A percentile compares a stretch with the other conserved stretches of the same genome.
Conservation (phyloP, 208 protist species). For the Leishmania amazonensis region DNA sequence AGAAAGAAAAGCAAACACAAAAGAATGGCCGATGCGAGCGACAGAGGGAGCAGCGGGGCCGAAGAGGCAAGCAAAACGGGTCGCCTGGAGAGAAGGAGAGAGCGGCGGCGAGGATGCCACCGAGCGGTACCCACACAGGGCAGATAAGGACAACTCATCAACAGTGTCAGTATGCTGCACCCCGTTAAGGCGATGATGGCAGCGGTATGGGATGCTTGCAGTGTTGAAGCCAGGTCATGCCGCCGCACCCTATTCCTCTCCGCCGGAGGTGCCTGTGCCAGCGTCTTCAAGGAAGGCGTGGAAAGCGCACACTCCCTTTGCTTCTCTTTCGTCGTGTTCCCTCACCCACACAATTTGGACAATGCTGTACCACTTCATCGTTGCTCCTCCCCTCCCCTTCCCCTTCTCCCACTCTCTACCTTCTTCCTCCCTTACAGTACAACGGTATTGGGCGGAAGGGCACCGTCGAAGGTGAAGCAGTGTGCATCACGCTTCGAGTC, state of each 20-base stretch:
- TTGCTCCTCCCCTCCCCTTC: not conserved
- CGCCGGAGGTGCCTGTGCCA: not conserved
- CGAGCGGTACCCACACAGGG: not conserved
- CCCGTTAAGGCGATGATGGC: not conserved
- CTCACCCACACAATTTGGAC: not conserved
- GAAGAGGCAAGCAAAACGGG: not conserved
- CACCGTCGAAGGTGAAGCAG: not conserved
- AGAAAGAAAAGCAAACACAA: not conserved
- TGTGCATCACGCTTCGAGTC: not conserved
- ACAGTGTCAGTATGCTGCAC: not conserved
- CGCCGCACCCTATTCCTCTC: not conserved
- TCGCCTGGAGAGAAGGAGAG: not conserved
- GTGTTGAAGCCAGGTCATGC: not conserved
- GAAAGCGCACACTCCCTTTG: not conserved
- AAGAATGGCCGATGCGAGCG: not conserved
- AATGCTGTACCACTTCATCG: not conserved
- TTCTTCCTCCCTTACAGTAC: not conserved
- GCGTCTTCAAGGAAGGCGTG: not conserved
- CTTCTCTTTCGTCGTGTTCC: not conserved
- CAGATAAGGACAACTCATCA: not conserved
- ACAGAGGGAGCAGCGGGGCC: not conserved
- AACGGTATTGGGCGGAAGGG: not conserved
- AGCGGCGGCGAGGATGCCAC: not conserved
- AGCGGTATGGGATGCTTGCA: not conserved
- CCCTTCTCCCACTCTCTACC: not conserved